Evolutionary conservation across 2,329 filamentous ascomycete species (phyloP).

Genomic region (Annulohypoxylon truncatum): DNA sequence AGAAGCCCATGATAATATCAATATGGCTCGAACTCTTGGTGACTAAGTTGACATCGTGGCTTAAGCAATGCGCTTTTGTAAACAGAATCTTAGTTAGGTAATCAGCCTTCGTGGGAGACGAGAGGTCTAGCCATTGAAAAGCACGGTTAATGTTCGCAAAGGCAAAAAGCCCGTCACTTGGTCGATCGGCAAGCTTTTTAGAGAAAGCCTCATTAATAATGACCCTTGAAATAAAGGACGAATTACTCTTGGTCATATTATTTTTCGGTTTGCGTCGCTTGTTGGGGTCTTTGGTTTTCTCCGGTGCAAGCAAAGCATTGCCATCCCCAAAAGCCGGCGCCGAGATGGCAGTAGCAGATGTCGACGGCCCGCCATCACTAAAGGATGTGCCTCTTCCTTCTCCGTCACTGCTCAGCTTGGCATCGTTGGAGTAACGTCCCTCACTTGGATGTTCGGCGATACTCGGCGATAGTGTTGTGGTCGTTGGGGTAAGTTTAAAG

Average conservation of each 20-base stretch:
- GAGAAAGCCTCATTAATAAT: conserved; percentile 86
- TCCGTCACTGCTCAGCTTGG: conserved; percentile 66
- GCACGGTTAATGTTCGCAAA: conserved; percentile 97
- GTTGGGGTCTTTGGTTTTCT: conserved; percentile 75
- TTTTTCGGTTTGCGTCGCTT: conserved; percentile 96
- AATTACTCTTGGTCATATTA: conserved; percentile 98
- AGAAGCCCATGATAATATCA: conserved; percentile 95
- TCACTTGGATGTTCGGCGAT: conserved; percentile 73
- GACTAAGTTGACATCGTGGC: conserved; percentile 88
- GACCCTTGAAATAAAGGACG: conserved; percentile 96
- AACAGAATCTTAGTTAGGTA: conserved; percentile 96
- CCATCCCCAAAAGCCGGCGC: conserved; percentile 85
- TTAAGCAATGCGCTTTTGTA: conserved; percentile 94
- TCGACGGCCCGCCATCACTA: conserved; percentile 60
- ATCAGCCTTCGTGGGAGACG: conserved; percentile 81
- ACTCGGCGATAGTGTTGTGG: conserved; percentile 60
- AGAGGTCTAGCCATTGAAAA: conserved; percentile 95
- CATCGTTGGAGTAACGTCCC: conserved; percentile 69
- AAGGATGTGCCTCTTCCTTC: conserved; percentile 65
- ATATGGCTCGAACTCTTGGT: conserved; percentile 85
- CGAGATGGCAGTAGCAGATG: conserved; percentile 55
- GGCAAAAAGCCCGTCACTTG: conserved; percentile 82
- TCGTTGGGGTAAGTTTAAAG: conserved; percentile 65
- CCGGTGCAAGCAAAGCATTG: conserved; percentile 76
- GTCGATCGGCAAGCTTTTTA: conserved; percentile 83